Conservation (phyloP, 2,329 filamentous ascomycete species). For the Leptographium lundbergii region DNA sequence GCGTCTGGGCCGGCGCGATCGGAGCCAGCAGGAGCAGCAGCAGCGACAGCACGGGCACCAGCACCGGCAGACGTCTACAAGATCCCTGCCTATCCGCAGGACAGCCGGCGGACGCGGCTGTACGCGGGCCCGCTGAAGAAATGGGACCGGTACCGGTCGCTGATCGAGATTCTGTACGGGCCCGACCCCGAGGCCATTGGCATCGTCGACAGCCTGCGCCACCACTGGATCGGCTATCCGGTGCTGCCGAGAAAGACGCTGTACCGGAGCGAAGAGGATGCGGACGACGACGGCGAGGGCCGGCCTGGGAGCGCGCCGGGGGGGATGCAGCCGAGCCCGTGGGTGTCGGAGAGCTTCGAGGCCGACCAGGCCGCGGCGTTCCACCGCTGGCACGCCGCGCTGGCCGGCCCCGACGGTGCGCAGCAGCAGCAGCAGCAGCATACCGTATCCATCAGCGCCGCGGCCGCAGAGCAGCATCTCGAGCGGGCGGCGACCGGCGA, state of each 20-base stretch:
- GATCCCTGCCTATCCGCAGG: constrained; percentile 9
- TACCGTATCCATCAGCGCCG: constrained; percentile 10
- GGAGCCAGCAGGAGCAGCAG: background rate
- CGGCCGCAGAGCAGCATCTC: constrained; percentile 9
- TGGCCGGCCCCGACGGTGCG: too few species aligned
- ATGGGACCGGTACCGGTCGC: constrained; percentile 21
- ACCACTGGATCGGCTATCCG: constrained; percentile 27
- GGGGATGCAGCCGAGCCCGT: constrained; percentile 23
- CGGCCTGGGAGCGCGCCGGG: constrained; percentile 9
- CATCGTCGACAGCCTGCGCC: constrained; percentile 24
- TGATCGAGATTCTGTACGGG: constrained; percentile 30
- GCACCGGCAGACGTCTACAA: background rate
- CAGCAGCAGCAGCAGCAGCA: constrained; percentile 8
- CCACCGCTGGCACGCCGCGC: constrained; percentile 15
- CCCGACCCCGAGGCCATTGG: constrained; percentile 22
- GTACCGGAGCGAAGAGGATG: constrained; percentile 7
- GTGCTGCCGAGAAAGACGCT: constrained; percentile 24
- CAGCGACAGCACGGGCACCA: too few species aligned
- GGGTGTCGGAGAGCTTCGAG: constrained; percentile 26
- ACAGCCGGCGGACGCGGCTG: constrained; percentile 14
- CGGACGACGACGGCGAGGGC: background rate
- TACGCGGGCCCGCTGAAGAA: constrained; percentile 26
- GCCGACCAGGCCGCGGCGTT: constrained; percentile 20
- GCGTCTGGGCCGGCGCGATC: background rate
- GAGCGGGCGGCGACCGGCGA: constrained; percentile 9